Conservation (phyloP, 2,329 filamentous ascomycete genomes). For the Nannizziopsis arthrosporioides region DNA sequence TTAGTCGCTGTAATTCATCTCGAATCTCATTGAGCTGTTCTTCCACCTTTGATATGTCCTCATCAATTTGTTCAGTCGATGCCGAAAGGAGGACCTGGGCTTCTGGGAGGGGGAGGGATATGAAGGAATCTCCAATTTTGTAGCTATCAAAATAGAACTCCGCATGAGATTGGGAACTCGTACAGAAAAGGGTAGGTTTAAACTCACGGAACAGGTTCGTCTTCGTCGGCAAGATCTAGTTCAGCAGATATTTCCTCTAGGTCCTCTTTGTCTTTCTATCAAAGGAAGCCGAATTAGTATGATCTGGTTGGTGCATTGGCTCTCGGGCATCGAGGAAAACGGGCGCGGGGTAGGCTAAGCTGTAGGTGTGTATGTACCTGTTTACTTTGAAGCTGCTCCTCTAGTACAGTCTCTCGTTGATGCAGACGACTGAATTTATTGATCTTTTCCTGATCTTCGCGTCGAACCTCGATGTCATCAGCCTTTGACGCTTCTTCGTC, state of each 20-base stretch:
- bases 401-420: conserved; percentile 64
- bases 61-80: conserved; percentile 61
- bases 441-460: conserved; percentile 98
- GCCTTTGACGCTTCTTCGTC: conserved; percentile 63
- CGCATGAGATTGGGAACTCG: too few species aligned
- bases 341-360: too few species aligned
- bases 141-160: too few species aligned
- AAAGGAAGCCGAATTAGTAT: background rate
- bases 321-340: too few species aligned
- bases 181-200: background rate
- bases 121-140: conserved; percentile 93
- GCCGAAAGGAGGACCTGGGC: conserved; percentile 72
- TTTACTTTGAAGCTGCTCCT: conserved; percentile 71
- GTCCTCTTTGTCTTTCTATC: conserved; percentile 94
- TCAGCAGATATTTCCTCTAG: conserved; percentile 85
- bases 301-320: too few species aligned
- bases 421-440: conserved; percentile 94
- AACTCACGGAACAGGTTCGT: conserved; percentile 77
- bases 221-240: conserved; percentile 88
- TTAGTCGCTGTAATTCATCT: conserved; percentile 80
- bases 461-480: conserved; percentile 84
- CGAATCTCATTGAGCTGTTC: conserved; percentile 62
- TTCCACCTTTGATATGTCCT: conserved; percentile 64
- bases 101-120: conserved; percentile 69
- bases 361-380: conserved; percentile 45